Evolutionary conservation across 352 stramenopile species (phyloP), one percentile per base, ranked within the genome.

Genomic region (Globisporangium paddicum): DNA sequence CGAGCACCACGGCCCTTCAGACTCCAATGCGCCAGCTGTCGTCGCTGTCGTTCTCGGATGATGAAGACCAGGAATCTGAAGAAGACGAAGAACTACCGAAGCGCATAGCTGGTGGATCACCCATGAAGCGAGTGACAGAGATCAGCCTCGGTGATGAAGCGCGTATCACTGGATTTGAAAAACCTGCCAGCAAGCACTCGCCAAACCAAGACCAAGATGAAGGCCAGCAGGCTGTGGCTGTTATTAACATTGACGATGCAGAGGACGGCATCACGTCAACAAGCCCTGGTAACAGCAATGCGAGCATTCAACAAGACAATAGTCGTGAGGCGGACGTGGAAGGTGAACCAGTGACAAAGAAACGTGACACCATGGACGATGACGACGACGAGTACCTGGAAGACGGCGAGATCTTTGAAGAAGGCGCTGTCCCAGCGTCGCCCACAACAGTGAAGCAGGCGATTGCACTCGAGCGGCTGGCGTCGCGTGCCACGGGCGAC

Each of bases 331-430:
- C 18, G 8, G 21, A 35, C 7, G 28, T 9, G 19, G 25, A 8
- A 10, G 16, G 26, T 52, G 46, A 14, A 51, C 40, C 44, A 55
- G n/a, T n/a, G 5, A n/a, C 18, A 28, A 58, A 18, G 44, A 42
- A 35, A 18, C 38, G 14, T 44, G 13, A 25, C 5, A 6, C 28
- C 28, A 32, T 32, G 3, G 26, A 48, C 32, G 19, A 26, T 26
- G 30, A 58, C 2, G 52, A 57, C 19, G 60, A 60, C 28, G 66
- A 80, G 51, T 46, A 64, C n/a, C 56, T 88, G 13, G 79, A 90
- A 58, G 81, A 93, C 50, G 83, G 82, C 8, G 82, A 91, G 48
- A 89, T 90, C 51, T 80, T 82, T 49, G 79, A 90, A 69, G 81
- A 86, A 76, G 72, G 77, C 45, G 71, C 58, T 0, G 55, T 66